Conservation (phyloP, 768 basidiomycete species). For the Daedaleopsis nitida region DNA sequence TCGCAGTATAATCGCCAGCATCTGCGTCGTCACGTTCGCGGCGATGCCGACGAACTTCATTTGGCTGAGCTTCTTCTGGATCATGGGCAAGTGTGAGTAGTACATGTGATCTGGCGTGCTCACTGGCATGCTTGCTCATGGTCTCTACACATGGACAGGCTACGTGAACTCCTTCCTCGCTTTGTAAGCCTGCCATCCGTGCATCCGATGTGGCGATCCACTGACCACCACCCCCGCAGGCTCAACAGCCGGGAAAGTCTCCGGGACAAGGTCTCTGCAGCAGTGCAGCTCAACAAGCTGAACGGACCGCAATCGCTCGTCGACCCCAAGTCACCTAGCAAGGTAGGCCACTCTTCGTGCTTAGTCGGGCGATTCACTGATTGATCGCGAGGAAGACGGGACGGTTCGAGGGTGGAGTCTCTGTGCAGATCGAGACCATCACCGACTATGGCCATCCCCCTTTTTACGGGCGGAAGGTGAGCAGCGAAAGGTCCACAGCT, state of each 20-base stretch:
- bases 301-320: conserved; percentile 8
- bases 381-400: background rate
- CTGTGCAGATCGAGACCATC: conserved; percentile 24
- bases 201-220: conserved; percentile 1
- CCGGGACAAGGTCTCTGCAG: conserved; percentile 36
- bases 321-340: background rate
- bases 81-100: conserved; percentile 50
- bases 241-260: conserved; percentile 50
- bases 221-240: conserved; percentile 26
- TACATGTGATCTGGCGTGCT: background rate
- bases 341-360: background rate
- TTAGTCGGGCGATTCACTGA: background rate
- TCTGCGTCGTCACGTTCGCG: conserved; percentile 20
- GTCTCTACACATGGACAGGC: conserved; percentile 30
- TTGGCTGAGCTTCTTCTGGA: conserved; percentile 54
- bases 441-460: conserved; percentile 16
- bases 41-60: conserved; percentile 48
- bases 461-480: conserved; percentile 4
- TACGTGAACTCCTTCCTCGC: conserved; percentile 57
- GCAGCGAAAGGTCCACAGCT: background rate
- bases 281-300: conserved; percentile 17
- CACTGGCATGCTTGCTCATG: conserved; percentile 2
- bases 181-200: conserved; percentile 37
- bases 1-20: conserved; percentile 21
- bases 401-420: conserved; percentile 10